phyloP scores from a whole-genome alignment of 352 stramenopile genomes.

The Phytopythium sindhum region DNA sequence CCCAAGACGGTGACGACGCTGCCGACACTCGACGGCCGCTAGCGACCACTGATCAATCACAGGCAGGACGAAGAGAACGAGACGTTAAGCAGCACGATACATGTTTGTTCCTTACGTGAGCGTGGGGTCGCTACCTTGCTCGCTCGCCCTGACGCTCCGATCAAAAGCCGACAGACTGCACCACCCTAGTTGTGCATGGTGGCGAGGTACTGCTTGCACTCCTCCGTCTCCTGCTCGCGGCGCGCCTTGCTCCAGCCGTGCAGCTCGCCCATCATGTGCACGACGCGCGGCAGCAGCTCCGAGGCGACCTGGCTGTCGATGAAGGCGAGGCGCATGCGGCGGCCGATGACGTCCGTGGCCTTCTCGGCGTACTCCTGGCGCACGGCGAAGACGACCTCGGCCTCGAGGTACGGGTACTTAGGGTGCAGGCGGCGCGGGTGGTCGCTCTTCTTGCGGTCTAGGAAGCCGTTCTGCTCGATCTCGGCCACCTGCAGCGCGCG shows the following conservation, averaged over 20 bases:
- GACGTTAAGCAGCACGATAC: neutral
- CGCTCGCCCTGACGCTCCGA: neutral
- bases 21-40: neutral
- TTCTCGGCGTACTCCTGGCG: slow-evolving; percentile 94
- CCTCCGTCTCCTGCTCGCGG: slow-evolving; percentile 65
- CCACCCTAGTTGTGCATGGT: slow-evolving; percentile 90
- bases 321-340: slow-evolving; percentile 91
- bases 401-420: slow-evolving; percentile 95
- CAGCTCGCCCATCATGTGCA: slow-evolving; percentile 92
- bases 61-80: neutral
- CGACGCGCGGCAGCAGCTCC: slow-evolving; percentile 79
- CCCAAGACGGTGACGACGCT: neutral
- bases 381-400: slow-evolving; percentile 92
- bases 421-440: slow-evolving; percentile 86
- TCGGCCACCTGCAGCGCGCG: slow-evolving; percentile 93
- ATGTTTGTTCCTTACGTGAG: slow-evolving; percentile 6
- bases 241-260: slow-evolving; percentile 82
- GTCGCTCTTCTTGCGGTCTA: slow-evolving; percentile 81
- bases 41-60: neutral
- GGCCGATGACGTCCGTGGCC: slow-evolving; percentile 90
- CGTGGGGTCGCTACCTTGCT: neutral
- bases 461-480: slow-evolving; percentile 83
- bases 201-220: slow-evolving; percentile 73
- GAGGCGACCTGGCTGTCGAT: slow-evolving; percentile 85
- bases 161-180: neutral